These are phyloP conservation scores for Trametes cingulata DNA, from an alignment of 768 basidiomycete genomes.

Conservation along the genomic window DNA sequence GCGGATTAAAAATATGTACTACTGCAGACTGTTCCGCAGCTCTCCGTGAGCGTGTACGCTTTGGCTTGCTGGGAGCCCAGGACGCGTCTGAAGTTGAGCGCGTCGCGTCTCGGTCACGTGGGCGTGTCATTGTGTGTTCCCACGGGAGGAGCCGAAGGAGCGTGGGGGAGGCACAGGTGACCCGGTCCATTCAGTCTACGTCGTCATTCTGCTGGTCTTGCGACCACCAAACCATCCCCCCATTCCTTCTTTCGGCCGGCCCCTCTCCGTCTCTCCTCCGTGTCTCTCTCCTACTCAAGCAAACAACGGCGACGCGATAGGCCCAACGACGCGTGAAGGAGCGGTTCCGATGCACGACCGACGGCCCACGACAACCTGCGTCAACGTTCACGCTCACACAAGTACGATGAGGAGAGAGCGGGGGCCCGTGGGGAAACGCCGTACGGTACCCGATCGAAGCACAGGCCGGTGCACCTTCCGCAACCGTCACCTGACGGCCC, in stretches of 20 bases:
- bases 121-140: background rate
- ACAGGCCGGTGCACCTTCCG: slow-evolving; percentile 2
- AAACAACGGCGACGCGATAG: background rate
- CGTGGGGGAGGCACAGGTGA: slow-evolving; percentile 1
- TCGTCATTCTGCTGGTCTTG: slow-evolving; percentile 11
- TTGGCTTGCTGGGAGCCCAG: too few relatives aligned
- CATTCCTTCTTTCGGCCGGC: slow-evolving; percentile 8
- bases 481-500: slow-evolving; percentile 7
- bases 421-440: background rate
- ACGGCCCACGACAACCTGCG: background rate
- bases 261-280: background rate
- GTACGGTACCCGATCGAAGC: slow-evolving; percentile 3
- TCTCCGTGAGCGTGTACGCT: too few relatives aligned
- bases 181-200: background rate
- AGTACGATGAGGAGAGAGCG: background rate
- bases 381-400: background rate
- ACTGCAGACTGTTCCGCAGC: too few relatives aligned
- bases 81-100: background rate
- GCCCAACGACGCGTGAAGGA: background rate
- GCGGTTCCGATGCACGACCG: background rate
- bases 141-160: background rate
- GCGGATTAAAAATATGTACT: too few relatives aligned
- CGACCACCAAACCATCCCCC: background rate
- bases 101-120: background rate
- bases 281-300: background rate